Evolutionary conservation across 768 basidiomycete species (phyloP), one percentile per base, ranked within the genome.

Genomic region (Pleurotus djamor): DNA sequence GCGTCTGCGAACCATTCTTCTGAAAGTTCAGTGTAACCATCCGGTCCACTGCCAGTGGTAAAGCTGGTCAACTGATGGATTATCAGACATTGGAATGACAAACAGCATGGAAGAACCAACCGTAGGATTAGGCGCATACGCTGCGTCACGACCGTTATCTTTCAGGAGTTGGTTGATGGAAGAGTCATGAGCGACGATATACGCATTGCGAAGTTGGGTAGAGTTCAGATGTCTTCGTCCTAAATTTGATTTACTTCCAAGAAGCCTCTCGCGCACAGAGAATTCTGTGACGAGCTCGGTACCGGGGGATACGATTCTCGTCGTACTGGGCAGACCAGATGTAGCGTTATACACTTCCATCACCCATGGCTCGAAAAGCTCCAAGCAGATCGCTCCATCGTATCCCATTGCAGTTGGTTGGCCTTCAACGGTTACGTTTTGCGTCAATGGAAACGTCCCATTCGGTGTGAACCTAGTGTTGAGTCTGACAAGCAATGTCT

Each of bases 61-160:
- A 69, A 79, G 1, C 76, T 74, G 21, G 78, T 64, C 16, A 72
- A 62, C 77, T 78, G 34, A 52, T 7, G 48, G 45, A 38, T 21
- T 33, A 38, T 28, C 37, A 50, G 10, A 21, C 28, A 47, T 37
- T 33, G 43, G 48, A 13, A 49, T 35, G 28, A 54, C 44, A 12
- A 38, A 43, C 43, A 35, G 16, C 9, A 2, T 13, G 3, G 8
- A 38, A 16, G 9, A 13, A 56, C 70, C 47, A 50, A 79, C 78
- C 32, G 72, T 73, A 17, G 76, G 76, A 8, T 74, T 74, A 13
- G 79, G 77, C 10, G 74, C 75, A 60, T 79, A 80, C 21, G 48
- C 67, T 5, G 69, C 57, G 56, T 75, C 76, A 13, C 74, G 65
- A 8, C 74, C 77, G 52, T 76, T 79, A 58, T 77, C 78, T 72